These are phyloP conservation scores for Penicillium salamii DNA, from an alignment of 495 filamentous ascomycete species.

Conservation along the genomic window DNA sequence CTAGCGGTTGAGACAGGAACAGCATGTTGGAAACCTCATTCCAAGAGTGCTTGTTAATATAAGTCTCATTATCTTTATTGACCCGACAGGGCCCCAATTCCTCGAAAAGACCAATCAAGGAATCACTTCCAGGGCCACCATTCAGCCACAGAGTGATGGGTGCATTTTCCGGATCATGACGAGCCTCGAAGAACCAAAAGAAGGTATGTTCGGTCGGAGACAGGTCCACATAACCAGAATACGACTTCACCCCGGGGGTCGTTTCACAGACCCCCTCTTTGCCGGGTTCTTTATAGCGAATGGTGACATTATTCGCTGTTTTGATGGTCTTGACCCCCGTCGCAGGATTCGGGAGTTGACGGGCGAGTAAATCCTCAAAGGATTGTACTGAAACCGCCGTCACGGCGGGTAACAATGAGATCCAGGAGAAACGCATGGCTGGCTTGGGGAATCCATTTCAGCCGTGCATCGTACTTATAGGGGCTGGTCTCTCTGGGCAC, in stretches of 20 bases:
- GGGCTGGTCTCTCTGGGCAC: no score
- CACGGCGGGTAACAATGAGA: constrained; percentile 25
- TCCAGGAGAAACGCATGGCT: constrained; percentile 27
- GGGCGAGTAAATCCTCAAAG: constrained; percentile 17
- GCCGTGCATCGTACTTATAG: not conserved
- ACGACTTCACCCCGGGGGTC: constrained; percentile 46
- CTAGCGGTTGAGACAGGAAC: constrained; percentile 68
- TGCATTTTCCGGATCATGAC: constrained; percentile 47
- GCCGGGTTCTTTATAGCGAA: constrained; percentile 41
- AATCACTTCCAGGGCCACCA: constrained; percentile 57
- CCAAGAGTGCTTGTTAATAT: constrained; percentile 64
- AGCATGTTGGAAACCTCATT: constrained; percentile 72
- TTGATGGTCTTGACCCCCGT: constrained; percentile 55
- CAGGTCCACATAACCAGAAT: constrained; percentile 46
- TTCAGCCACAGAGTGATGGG: constrained; percentile 53
- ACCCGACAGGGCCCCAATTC: constrained; percentile 60
- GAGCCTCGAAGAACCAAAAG: constrained; percentile 52
- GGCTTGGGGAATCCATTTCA: not conserved
- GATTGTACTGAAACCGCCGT: constrained; percentile 17
- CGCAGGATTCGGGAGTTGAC: constrained; percentile 48
- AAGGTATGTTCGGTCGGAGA: constrained; percentile 43
- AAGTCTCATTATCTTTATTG: constrained; percentile 48
- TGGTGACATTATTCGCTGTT: constrained; percentile 53
- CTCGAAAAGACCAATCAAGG: constrained; percentile 70
- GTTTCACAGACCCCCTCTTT: constrained; percentile 48